These are phyloP conservation scores for Escallonia rubra DNA, from an alignment of 129 eudicot species.

Conservation along the genomic window DNA sequence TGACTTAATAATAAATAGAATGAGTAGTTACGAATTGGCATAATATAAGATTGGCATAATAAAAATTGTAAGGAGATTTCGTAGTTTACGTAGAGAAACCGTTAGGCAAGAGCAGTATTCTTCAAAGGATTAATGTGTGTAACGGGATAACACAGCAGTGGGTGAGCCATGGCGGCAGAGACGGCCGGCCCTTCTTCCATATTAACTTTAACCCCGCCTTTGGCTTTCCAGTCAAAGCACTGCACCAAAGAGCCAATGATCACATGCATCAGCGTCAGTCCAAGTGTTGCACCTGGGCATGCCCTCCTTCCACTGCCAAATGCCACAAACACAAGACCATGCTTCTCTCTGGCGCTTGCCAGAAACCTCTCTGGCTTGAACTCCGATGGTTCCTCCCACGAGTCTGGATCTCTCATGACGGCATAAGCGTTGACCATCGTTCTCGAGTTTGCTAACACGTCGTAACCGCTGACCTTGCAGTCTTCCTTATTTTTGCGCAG, in stretches of 20 bases:
- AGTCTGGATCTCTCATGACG: slow-evolving; percentile 19
- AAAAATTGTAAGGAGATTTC: too few relatives aligned
- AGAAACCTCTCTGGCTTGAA: slow-evolving; percentile 22
- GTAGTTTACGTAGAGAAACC: too few relatives aligned
- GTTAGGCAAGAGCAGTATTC: too few relatives aligned
- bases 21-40: too few relatives aligned
- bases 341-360: background rate
- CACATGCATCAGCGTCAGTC: slow-evolving; percentile 1
- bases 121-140: background rate
- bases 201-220: slow-evolving; percentile 11
- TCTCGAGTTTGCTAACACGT: slow-evolving; percentile 12
- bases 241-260: slow-evolving; percentile 1
- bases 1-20: too few relatives aligned
- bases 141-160: slow-evolving; percentile 10
- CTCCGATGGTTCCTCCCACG: slow-evolving; percentile 26
- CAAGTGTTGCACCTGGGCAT: slow-evolving; percentile 4
- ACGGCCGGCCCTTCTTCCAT: slow-evolving; percentile 7
- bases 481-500: slow-evolving; percentile 20
- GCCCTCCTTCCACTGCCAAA: slow-evolving; percentile 15
- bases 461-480: slow-evolving; percentile 20
- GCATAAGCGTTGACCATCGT: slow-evolving; percentile 28
- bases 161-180: background rate
- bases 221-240: slow-evolving; percentile 5
- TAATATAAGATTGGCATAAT: too few relatives aligned
- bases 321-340: background rate